Conservation (phyloP, 768 basidiomycete genomes). For the Trametes gibbosa region DNA sequence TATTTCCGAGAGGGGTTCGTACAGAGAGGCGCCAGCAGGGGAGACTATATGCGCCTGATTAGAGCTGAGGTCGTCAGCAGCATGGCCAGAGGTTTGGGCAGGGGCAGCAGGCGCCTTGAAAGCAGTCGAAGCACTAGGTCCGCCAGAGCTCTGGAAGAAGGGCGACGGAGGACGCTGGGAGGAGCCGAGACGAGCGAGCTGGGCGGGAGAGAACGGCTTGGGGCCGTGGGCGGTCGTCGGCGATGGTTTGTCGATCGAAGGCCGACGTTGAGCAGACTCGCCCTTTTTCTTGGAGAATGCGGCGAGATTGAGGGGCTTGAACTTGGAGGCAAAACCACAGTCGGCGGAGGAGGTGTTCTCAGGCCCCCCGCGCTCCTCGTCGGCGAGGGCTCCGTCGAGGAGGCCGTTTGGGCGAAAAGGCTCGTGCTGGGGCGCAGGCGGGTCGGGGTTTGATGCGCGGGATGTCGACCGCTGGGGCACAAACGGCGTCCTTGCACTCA, state of each 20-base stretch:
- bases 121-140: background rate
- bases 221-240: conserved; percentile 4
- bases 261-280: conserved; percentile 3
- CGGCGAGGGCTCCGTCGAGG: conserved; percentile 3
- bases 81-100: conserved; percentile 1
- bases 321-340: conserved; percentile 5
- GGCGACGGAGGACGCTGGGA: conserved; percentile 20
- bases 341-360: background rate
- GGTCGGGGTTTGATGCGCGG: background rate
- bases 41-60: conserved; percentile 28
- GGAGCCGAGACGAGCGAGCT: background rate
- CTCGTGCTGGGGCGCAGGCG: conserved; percentile 7
- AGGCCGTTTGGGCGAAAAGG: conserved; percentile 21
- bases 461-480: conserved; percentile 22
- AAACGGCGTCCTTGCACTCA: conserved; percentile 29
- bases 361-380: background rate
- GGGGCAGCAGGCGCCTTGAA: conserved; percentile 14
- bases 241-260: conserved; percentile 14
- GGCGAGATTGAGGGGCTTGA: conserved; percentile 29
- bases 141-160: conserved; percentile 14
- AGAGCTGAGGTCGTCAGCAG: conserved; percentile 18
- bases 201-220: conserved; percentile 10
- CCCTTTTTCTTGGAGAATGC: conserved; percentile 17
- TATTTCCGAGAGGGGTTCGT: background rate
- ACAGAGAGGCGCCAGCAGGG: background rate